A percentile compares a stretch with the other conserved stretches of the same genome.
Conservation (phyloP, 2,329 filamentous ascomycete genomes). For the Colletotrichum spinosum region DNA sequence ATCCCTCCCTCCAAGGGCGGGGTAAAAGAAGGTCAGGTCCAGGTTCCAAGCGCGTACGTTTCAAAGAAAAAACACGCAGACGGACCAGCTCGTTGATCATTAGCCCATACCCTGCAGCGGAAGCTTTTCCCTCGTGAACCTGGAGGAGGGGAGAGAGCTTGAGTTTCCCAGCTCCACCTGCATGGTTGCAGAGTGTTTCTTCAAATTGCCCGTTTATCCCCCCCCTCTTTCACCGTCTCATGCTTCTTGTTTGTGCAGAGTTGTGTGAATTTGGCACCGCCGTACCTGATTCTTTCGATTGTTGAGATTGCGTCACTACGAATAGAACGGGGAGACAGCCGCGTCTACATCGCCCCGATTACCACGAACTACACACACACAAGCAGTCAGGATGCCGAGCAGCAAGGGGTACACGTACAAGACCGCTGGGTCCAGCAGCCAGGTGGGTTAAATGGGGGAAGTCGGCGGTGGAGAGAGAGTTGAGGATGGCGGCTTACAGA, state of each 20-base stretch:
- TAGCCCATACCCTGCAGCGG: background rate
- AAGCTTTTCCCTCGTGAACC: no score
- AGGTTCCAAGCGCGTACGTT: conserved; percentile 17
- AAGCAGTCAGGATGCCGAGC: conserved; percentile 32
- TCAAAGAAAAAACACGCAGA: conserved; percentile 16
- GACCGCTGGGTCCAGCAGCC: conserved; percentile 69
- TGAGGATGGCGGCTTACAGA: no score
- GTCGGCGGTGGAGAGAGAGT: no score
- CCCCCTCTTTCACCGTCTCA: background rate
- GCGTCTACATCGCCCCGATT: no score
- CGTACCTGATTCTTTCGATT: no score
- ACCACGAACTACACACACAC: background rate
- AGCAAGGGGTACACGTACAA: conserved; percentile 55
- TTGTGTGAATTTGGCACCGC: no score
- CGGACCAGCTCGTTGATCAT: conserved; percentile 2
- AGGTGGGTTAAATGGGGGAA: conserved; percentile 55
- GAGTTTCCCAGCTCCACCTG: conserved; percentile 6
- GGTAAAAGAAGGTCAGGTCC: conserved; percentile 11
- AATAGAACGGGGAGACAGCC: no score
- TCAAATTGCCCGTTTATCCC: background rate
- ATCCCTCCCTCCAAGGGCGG: conserved; percentile 17
- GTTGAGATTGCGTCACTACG: no score
- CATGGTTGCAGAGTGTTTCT: background rate
- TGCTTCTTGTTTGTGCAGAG: no score
- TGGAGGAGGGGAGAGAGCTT: no score